Conservation (phyloP, 2,329 filamentous ascomycete species). For the Ambrosiella xylebori region DNA sequence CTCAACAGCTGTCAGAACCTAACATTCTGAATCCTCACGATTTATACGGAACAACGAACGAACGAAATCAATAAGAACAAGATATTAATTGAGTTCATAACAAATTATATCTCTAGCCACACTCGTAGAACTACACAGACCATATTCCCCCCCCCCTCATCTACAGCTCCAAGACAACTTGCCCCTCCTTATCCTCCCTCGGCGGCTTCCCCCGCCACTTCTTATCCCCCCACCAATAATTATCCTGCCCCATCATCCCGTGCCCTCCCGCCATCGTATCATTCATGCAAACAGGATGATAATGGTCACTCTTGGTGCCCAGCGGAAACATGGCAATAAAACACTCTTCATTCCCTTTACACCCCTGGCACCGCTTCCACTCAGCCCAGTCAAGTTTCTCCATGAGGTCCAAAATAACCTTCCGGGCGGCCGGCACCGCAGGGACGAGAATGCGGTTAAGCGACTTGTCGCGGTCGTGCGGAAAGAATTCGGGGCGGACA, state of each 20-base stretch:
- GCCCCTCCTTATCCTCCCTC: background rate
- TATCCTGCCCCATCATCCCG: background rate
- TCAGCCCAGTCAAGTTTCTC: conserved; percentile 38
- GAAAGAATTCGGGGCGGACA: background rate
- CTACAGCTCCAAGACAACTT: background rate
- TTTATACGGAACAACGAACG: no score
- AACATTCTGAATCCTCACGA: background rate
- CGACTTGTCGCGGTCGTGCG: background rate
- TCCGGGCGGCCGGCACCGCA: conserved; percentile 7
- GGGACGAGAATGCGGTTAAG: conserved; percentile 4
- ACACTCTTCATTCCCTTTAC: conserved; percentile 36
- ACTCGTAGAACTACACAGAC: background rate
- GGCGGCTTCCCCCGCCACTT: no score
- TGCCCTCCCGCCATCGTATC: background rate
- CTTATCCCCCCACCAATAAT: conserved; percentile 8
- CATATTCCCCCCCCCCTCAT: background rate
- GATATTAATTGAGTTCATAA: no score
- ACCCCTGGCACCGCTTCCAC: conserved; percentile 40
- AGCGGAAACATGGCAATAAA: conserved; percentile 48
- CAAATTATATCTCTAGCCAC: background rate
- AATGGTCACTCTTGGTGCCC: conserved; percentile 37
- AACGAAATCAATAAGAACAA: no score
- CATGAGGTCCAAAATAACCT: conserved; percentile 22
- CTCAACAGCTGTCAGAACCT: background rate
- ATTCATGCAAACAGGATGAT: conserved; percentile 9